phyloP scores from a whole-genome alignment of 768 basidiomycete species.

The Suillus sp. region DNA sequence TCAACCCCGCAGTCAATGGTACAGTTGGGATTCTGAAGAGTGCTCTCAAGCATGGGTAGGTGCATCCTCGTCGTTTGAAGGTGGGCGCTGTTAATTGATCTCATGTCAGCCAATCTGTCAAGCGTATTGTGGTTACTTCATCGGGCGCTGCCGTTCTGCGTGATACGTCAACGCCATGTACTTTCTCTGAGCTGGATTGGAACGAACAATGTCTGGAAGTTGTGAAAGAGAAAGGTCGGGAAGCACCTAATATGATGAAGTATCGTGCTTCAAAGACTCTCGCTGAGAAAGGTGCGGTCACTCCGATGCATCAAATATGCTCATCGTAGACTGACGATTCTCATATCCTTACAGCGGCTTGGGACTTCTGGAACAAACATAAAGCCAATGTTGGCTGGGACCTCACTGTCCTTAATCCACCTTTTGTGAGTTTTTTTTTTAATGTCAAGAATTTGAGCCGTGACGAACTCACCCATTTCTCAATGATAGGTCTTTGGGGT shows the following conservation, averaged over 20 bases:
- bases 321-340: neutral
- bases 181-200: slow-evolving; percentile 61
- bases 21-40: slow-evolving; percentile 65
- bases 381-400: slow-evolving; percentile 40
- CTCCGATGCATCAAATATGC: neutral
- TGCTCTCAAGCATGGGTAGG: slow-evolving; percentile 54
- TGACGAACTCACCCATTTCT: neutral
- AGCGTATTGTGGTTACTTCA: slow-evolving; percentile 70
- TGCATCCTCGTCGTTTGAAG: neutral
- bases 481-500: slow-evolving; percentile 32
- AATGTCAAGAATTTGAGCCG: neutral
- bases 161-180: slow-evolving; percentile 24
- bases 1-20: slow-evolving; percentile 72
- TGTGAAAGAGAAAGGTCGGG: slow-evolving; percentile 47
- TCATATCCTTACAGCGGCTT: slow-evolving; percentile 40
- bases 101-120: slow-evolving; percentile 44
- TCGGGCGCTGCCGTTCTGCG: slow-evolving; percentile 54
- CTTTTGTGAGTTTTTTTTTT: slow-evolving; percentile 31
- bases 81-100: neutral
- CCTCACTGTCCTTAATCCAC: slow-evolving; percentile 42
- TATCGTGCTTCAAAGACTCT: slow-evolving; percentile 67
- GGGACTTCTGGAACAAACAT: slow-evolving; percentile 44
- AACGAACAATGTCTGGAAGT: slow-evolving; percentile 47
- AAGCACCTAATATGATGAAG: slow-evolving; percentile 38
- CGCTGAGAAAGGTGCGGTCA: slow-evolving; percentile 54